Evolutionary conservation across 768 basidiomycete species (phyloP).

Genomic region (Mycena epipterygia): DNA sequence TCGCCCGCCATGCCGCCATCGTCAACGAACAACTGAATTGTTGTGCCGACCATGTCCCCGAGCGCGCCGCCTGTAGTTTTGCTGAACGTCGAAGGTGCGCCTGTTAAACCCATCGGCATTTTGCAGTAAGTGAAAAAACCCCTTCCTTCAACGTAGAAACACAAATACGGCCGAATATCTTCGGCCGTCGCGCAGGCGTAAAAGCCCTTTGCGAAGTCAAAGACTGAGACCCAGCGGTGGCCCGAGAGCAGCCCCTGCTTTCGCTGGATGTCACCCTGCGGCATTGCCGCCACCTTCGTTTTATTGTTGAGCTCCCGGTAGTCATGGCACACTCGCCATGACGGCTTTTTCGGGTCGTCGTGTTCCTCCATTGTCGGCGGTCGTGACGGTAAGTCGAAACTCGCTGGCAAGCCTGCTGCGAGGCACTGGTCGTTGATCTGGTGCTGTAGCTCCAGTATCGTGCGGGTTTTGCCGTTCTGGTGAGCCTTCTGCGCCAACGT

Average conservation of each 20-base stretch:
- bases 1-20: neutral
- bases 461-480: slow-evolving; percentile 43
- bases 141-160: neutral
- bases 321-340: neutral
- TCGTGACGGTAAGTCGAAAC: slow-evolving; percentile 26
- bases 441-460: slow-evolving; percentile 48
- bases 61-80: neutral
- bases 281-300: neutral
- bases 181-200: neutral
- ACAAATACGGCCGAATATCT: neutral
- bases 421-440: slow-evolving; percentile 50
- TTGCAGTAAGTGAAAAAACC: neutral
- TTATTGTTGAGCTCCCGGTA: neutral
- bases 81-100: neutral
- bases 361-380: neutral
- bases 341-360: neutral
- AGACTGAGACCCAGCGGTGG: neutral
- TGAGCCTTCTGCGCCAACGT: slow-evolving; percentile 52
- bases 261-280: neutral
- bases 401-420: slow-evolving; percentile 36
- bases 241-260: neutral
- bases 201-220: neutral
- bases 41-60: neutral
- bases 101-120: neutral
- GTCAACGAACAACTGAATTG: neutral